Conservation (phyloP, 148 eudicot species). For the Vaccinium vitisidaea region DNA sequence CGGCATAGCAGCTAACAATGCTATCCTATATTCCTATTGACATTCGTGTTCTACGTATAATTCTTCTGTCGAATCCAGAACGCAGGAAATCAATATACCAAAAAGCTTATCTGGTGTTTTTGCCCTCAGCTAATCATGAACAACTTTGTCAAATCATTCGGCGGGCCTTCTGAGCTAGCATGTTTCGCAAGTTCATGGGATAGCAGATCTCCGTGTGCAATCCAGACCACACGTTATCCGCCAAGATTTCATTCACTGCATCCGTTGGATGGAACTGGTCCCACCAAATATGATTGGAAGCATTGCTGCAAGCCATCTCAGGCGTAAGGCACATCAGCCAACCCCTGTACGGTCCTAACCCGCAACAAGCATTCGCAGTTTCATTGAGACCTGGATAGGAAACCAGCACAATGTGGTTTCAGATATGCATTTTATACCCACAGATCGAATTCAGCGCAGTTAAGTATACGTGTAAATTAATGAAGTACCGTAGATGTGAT, state of each 20-base stretch:
- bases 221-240: conserved; percentile 85
- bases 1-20: not conserved
- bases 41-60: not conserved
- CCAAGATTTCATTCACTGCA: conserved; percentile 71
- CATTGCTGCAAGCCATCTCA: conserved; percentile 77
- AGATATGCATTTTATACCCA: not conserved
- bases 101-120: not conserved
- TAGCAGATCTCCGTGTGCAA: conserved; percentile 76
- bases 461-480: not conserved
- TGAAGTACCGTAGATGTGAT: conserved; percentile 48
- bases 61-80: not conserved
- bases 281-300: conserved; percentile 91
- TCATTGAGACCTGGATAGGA: conserved; percentile 54
- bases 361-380: conserved; percentile 79
- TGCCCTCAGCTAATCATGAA: not conserved
- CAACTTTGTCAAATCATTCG: not conserved
- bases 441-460: too few relatives aligned
- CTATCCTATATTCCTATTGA: not conserved
- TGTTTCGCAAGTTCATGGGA: conserved; percentile 69
- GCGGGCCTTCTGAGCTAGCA: conserved; percentile 36
- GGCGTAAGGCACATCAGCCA: conserved; percentile 72
- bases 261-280: conserved; percentile 91
- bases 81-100: not conserved
- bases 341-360: conserved; percentile 76
- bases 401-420: not conserved